phyloP scores from a whole-genome alignment of 768 basidiomycete genomes.

The Cyclocybe cylindracea region DNA sequence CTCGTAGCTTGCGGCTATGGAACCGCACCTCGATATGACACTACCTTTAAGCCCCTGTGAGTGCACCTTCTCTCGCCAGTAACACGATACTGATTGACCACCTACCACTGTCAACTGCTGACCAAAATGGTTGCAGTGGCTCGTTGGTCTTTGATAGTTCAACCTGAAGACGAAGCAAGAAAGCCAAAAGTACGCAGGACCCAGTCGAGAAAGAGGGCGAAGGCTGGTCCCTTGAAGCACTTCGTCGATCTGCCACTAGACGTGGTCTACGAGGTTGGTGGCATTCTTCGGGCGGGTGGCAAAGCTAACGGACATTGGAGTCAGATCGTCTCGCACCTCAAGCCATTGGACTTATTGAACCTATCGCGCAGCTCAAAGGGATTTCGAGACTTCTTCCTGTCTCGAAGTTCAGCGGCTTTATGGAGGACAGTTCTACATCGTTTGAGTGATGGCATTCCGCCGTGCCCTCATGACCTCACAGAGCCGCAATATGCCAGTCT shows the following conservation, averaged over 20 bases:
- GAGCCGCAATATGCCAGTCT: background rate
- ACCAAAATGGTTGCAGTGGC: background rate
- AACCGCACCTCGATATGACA: too few species aligned
- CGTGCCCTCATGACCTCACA: background rate
- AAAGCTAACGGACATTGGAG: background rate
- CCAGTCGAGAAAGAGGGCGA: background rate
- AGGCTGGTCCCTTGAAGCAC: background rate
- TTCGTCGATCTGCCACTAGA: constrained; percentile 9
- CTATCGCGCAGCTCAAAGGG: background rate
- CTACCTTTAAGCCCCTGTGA: too few species aligned
- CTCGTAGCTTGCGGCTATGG: too few species aligned
- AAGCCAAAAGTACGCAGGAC: background rate
- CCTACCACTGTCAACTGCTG: too few species aligned
- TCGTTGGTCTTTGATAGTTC: constrained; percentile 37
- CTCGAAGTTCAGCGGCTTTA: background rate
- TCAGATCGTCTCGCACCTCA: background rate
- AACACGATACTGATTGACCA: too few species aligned
- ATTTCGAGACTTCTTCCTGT: background rate
- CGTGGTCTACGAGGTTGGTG: constrained; percentile 6
- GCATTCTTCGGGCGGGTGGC: background rate
- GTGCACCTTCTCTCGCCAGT: too few species aligned
- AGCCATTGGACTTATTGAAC: background rate
- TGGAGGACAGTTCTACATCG: background rate
- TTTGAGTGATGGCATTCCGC: background rate
- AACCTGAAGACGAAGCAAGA: constrained; percentile 34